Evolutionary conservation across 768 basidiomycete genomes (phyloP).

Genomic region (Coprinopsis strossmayeri): DNA sequence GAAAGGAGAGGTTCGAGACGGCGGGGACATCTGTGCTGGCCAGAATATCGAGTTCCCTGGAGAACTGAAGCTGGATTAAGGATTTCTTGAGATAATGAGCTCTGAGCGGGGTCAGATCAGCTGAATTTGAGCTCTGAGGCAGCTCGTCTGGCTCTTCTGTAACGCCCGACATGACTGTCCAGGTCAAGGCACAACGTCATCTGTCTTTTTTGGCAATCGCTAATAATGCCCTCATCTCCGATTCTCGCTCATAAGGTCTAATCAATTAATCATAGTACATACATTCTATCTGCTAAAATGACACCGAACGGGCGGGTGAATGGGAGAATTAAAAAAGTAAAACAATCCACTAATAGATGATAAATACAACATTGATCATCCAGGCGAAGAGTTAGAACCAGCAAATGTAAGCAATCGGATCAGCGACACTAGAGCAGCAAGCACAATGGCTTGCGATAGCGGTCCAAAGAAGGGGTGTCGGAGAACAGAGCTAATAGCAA

Average conservation of each 20-base stretch:
- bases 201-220: too few species aligned
- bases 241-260: too few species aligned
- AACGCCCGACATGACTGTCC: background rate
- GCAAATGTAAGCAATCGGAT: background rate
- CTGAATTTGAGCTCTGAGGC: background rate
- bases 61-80: slow-evolving; percentile 81
- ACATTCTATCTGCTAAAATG: too few species aligned
- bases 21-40: slow-evolving; percentile 29
- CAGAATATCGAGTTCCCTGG: slow-evolving; percentile 70
- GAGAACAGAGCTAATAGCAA: background rate
- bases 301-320: too few species aligned
- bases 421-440: background rate
- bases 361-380: too few species aligned
- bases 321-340: too few species aligned
- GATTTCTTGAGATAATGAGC: slow-evolving; percentile 99
- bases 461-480: background rate
- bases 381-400: background rate
- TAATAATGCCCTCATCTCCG: too few species aligned
- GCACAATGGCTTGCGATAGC: background rate
- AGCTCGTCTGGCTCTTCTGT: slow-evolving; percentile 1
- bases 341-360: too few species aligned
- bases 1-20: slow-evolving; percentile 70
- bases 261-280: too few species aligned
- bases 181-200: background rate
- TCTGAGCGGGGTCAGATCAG: slow-evolving; percentile 77